Evolutionary conservation across 164 flowering plant species (phyloP).

Genomic region (Vitis labrusca): DNA sequence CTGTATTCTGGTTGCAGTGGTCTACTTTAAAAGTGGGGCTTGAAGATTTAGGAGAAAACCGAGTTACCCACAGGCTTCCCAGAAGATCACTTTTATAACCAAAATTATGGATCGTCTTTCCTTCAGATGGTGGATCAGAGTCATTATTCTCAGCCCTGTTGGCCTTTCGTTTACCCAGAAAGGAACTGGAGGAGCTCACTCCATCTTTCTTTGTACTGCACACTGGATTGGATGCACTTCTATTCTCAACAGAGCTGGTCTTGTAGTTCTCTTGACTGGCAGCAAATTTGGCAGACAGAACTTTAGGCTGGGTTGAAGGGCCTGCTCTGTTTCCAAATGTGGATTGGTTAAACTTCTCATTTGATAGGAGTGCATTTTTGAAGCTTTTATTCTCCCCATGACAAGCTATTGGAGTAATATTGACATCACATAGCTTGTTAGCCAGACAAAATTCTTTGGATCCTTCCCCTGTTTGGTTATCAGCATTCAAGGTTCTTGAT

Average conservation of each 20-base stretch:
- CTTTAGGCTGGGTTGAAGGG: slow-evolving; percentile 15
- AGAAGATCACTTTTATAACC: slow-evolving; percentile 22
- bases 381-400: slow-evolving; percentile 15
- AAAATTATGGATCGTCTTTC: slow-evolving; percentile 17
- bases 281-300: slow-evolving; percentile 13
- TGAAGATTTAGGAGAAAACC: slow-evolving; percentile 46
- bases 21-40: slow-evolving; percentile 17
- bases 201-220: slow-evolving; percentile 15
- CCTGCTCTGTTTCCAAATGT: slow-evolving; percentile 17
- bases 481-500: slow-evolving; percentile 7
- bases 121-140: slow-evolving; percentile 28
- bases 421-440: slow-evolving; percentile 17
- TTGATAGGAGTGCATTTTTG: slow-evolving; percentile 12
- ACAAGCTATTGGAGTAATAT: slow-evolving; percentile 26
- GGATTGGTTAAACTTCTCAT: slow-evolving; percentile 22
- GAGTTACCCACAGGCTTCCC: slow-evolving; percentile 68
- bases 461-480: slow-evolving; percentile 18
- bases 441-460: slow-evolving; percentile 27
- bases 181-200: slow-evolving; percentile 24
- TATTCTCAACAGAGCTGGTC: slow-evolving; percentile 18
- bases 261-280: slow-evolving; percentile 17
- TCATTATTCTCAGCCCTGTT: slow-evolving; percentile 17
- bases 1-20: slow-evolving; percentile 9
- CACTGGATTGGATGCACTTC: slow-evolving; percentile 19
- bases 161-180: slow-evolving; percentile 25